phyloP scores from a whole-genome alignment of 345 rosid genomes.

The Salix arbutifolia region DNA sequence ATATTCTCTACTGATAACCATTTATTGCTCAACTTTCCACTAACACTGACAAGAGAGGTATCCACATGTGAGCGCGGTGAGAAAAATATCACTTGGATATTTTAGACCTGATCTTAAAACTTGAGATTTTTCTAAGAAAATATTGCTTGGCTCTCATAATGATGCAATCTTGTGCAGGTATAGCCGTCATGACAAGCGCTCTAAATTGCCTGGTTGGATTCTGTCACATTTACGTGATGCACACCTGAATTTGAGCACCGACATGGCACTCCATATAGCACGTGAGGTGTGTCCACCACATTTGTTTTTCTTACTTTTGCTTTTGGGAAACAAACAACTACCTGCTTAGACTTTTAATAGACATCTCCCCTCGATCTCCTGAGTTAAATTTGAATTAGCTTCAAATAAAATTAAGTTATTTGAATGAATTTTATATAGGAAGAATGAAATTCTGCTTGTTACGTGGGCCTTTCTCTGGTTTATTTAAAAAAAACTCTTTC shows the following conservation, averaged over 20 bases:
- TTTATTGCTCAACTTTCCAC: not conserved
- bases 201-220: constrained; percentile 96
- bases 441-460: too few relatives aligned
- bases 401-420: too few relatives aligned
- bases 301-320: not conserved
- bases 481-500: too few relatives aligned
- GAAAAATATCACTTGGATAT: not conserved
- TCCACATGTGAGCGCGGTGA: not conserved
- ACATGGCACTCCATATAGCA: constrained; percentile 91
- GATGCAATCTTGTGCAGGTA: constrained; percentile 46
- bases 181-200: constrained; percentile 95
- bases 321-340: not conserved
- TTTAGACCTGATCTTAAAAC: not conserved
- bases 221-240: constrained; percentile 85
- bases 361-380: too few relatives aligned
- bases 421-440: too few relatives aligned
- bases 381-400: too few relatives aligned
- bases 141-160: not conserved
- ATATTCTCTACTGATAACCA: not conserved
- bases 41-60: not conserved
- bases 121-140: too few relatives aligned
- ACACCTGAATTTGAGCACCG: constrained; percentile 88
- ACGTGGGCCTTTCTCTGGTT: too few relatives aligned
- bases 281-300: constrained; percentile 54
- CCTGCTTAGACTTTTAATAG: not conserved